Conservation (phyloP, 345 rosid species). For the Populus davidiana region DNA sequence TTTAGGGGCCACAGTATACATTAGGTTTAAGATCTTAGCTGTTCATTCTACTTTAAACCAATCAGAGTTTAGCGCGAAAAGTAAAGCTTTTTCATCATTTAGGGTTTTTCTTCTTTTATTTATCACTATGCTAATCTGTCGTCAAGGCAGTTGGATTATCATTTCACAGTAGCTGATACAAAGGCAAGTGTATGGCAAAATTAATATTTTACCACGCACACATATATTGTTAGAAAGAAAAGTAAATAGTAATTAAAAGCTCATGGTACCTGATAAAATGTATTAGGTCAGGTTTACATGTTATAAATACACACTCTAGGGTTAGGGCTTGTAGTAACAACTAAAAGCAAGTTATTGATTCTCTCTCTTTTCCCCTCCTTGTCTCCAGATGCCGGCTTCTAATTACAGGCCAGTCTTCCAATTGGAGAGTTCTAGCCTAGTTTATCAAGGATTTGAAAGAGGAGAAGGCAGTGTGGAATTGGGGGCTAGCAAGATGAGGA, state of each 20-base stretch:
- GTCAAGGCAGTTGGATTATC: slow-evolving; percentile 47
- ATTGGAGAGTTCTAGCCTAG: slow-evolving; percentile 13
- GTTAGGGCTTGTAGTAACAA: slow-evolving; percentile 44
- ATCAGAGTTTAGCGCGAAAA: slow-evolving; percentile 35
- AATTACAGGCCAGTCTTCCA: background rate
- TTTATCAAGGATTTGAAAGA: slow-evolving; percentile 4
- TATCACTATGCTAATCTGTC: slow-evolving; percentile 11
- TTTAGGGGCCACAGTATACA: slow-evolving; percentile 23
- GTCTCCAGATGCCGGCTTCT: slow-evolving; percentile 8
- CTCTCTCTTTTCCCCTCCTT: slow-evolving; percentile 11
- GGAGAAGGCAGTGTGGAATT: background rate
- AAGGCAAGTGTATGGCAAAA: slow-evolving; percentile 18
- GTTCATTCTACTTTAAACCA: slow-evolving; percentile 50
- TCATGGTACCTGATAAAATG: background rate
- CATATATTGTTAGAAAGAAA: background rate
- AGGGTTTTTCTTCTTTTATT: slow-evolving; percentile 21
- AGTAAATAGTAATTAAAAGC: background rate
- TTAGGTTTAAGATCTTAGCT: slow-evolving; percentile 35
- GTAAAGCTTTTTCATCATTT: slow-evolving; percentile 35
- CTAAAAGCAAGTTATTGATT: slow-evolving; percentile 14
- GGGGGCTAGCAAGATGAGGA: slow-evolving; percentile 45
- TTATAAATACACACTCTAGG: slow-evolving; percentile 49
- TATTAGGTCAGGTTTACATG: slow-evolving; percentile 1
- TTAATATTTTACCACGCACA: background rate
- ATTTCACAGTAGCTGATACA: slow-evolving; percentile 28